Conservation (phyloP, 179 eudicot species). For the Beta lomatogona region DNA sequence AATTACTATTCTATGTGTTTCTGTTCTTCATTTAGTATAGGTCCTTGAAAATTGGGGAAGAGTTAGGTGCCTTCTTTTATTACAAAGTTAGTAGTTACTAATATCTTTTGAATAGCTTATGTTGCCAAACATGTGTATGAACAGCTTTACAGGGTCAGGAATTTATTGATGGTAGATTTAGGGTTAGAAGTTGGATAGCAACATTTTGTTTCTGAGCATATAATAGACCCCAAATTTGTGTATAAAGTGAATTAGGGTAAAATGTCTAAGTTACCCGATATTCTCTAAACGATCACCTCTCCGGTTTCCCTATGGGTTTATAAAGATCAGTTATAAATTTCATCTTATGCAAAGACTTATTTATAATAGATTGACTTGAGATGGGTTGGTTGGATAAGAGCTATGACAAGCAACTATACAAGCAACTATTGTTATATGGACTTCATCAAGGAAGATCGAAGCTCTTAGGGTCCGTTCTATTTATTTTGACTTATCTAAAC, state of each 20-base stretch:
- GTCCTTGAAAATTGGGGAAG: neutral
- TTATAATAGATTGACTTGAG: neutral
- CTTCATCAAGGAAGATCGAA: neutral
- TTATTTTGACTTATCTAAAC: no score
- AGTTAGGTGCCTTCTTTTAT: slow-evolving; percentile 17
- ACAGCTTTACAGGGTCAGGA: neutral
- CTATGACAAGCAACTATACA: neutral
- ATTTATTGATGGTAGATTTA: neutral
- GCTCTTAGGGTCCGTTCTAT: no score
- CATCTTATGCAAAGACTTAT: neutral
- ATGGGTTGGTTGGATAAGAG: neutral
- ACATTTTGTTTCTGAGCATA: neutral
- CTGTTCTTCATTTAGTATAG: slow-evolving; percentile 21
- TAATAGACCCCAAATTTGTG: neutral
- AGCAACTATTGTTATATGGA: neutral
- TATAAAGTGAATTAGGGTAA: neutral
- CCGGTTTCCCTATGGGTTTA: neutral
- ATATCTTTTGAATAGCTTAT: neutral
- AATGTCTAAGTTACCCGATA: neutral
- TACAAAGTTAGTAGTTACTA: slow-evolving; percentile 1
- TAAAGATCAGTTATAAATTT: neutral
- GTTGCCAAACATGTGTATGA: neutral
- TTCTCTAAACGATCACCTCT: neutral
- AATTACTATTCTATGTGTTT: neutral
- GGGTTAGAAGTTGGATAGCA: neutral